Evolutionary conservation across 2,329 filamentous ascomycete species (phyloP).

Genomic region (Dendrostoma leiphaemia): DNA sequence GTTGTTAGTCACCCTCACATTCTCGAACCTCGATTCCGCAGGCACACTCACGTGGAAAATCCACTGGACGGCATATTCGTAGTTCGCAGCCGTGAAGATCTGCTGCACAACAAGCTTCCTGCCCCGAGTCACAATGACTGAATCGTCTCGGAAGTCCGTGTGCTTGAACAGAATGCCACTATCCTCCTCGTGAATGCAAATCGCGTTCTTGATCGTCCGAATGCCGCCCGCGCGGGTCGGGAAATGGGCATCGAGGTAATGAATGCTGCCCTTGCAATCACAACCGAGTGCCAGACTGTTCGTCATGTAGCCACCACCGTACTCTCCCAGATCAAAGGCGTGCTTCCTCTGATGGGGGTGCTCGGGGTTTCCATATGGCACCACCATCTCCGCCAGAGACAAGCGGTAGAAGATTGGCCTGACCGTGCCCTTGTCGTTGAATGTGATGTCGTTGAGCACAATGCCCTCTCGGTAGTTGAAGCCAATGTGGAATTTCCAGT

Average conservation of each 20-base stretch:
- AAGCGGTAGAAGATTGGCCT: slow-evolving; percentile 85
- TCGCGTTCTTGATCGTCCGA: slow-evolving; percentile 84
- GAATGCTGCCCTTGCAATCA: slow-evolving; percentile 86
- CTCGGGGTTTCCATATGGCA: slow-evolving; percentile 82
- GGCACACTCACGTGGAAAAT: slow-evolving; percentile 67
- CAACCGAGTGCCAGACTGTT: slow-evolving; percentile 75
- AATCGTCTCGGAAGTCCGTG: slow-evolving; percentile 89
- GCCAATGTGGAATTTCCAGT: slow-evolving; percentile 88
- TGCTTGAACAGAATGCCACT: slow-evolving; percentile 91
- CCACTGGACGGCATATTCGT: slow-evolving; percentile 83
- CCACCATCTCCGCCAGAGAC: slow-evolving; percentile 90
- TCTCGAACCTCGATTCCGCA: not conserved
- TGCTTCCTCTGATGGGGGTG: slow-evolving; percentile 79
- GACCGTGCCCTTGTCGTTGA: slow-evolving; percentile 76
- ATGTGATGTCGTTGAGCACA: slow-evolving; percentile 85
- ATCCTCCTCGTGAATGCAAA: slow-evolving; percentile 95
- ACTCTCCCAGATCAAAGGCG: slow-evolving; percentile 78
- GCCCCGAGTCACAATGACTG: slow-evolving; percentile 79
- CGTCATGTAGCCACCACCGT: slow-evolving; percentile 80
- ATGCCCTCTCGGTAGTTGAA: slow-evolving; percentile 96
- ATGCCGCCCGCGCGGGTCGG: slow-evolving; percentile 74
- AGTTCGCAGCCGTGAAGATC: slow-evolving; percentile 93
- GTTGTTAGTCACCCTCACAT: not conserved
- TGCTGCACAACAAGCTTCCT: slow-evolving; percentile 86
- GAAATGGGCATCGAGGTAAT: slow-evolving; percentile 87